Evolutionary conservation across 805 yeast species (phyloP), one percentile per base, ranked within the genome.

Genomic region (Komagataella kurtzmanii): DNA sequence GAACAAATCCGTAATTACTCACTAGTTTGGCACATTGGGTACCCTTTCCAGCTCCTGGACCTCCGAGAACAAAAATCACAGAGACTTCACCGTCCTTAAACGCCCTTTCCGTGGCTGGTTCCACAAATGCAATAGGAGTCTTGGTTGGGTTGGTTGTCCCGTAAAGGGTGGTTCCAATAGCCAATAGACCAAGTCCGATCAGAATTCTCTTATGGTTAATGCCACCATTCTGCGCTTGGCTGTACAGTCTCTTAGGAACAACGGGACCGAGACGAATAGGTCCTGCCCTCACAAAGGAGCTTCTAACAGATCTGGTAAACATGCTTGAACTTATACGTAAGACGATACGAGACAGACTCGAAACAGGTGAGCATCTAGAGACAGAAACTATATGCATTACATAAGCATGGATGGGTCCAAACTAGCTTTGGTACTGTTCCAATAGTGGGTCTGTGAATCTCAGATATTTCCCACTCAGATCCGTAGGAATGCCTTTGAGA

Each of bases 41-140:
- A 53, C 99, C 98, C 65, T 93, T 93, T 47, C 99, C 98, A 24
- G 96, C 87, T 18, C 98, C 98, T 4, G 98, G 98, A 3, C 98
- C 98, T 47, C 99, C 99, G 36, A 91, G 77, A 17, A 91, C 97
- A 65, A 88, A 91, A 24, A 90, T 75, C 3, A 91, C 95, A 24
- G 86, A 80, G 24, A 86, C 81, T 52, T 87, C 82, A 45, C 80
- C 79, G 2, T 76, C 74, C 7, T 76, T 68, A 63, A 86, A 86
- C 0, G 84, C 80, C 30, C 70, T 63, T 8, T 50, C 49, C 45
- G 48, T 45, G 30, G 55, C 54, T 48, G 69, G 67, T 52, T 68
- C 72, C n/a, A 65, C 50, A 10, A 65, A 60, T 7, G 65, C 65
- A 44, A 53, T 53, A 24, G 72, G 71, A 30, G 66, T 64, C 50